Evolutionary conservation across 2,329 filamentous ascomycete species (phyloP).

Genomic region (Fulvia fulva): DNA sequence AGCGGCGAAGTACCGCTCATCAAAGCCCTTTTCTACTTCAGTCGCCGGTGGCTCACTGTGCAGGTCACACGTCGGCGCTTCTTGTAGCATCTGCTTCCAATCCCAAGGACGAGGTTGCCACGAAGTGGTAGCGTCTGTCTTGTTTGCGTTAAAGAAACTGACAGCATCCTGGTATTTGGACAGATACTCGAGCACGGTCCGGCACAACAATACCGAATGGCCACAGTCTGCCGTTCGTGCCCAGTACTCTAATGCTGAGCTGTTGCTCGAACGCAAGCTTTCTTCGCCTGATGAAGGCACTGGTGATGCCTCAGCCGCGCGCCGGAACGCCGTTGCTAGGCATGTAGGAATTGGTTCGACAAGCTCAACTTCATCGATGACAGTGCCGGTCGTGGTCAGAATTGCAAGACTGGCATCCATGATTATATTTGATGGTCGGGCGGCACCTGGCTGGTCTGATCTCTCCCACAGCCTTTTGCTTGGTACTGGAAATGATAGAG

Average conservation of each 20-base stretch:
- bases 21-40: background rate
- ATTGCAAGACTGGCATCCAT: background rate
- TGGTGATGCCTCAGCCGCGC: background rate
- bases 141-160: background rate
- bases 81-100: background rate
- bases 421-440: background rate
- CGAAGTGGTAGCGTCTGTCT: background rate
- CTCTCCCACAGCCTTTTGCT: background rate
- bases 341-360: background rate
- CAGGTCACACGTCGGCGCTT: background rate
- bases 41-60: background rate
- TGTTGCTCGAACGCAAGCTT: background rate
- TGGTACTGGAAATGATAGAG: background rate
- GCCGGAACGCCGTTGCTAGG: background rate
- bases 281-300: background rate
- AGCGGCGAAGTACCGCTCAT: background rate
- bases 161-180: background rate
- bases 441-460: background rate
- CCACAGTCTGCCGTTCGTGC: background rate
- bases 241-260: background rate
- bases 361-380: background rate
- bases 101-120: background rate
- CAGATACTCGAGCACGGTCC: background rate
- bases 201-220: background rate
- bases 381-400: background rate